A percentile compares a stretch with the other conserved stretches of the same genome.
Conservation (phyloP, 2,329 filamentous ascomycete species). For the Clarireedia paspali region DNA sequence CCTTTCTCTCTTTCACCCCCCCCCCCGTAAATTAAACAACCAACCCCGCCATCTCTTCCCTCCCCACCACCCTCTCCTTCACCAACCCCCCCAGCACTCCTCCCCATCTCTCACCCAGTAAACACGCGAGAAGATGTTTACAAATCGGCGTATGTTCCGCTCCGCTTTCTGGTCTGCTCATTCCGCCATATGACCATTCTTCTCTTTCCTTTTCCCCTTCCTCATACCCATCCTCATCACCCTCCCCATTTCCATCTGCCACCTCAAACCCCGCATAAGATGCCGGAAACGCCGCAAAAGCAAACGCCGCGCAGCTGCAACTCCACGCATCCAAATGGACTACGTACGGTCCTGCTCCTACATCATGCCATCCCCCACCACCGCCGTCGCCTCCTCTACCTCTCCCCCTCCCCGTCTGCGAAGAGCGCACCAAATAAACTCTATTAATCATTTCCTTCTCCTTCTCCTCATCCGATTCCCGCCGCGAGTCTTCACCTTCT, state of each 20-base stretch:
- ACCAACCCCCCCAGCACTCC: constrained; percentile 49
- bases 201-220: constrained; percentile 8
- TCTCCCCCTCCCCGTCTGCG: constrained; percentile 24
- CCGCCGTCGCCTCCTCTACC: rapidly evolving
- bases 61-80: constrained; percentile 44
- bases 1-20: background rate
- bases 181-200: constrained; percentile 41
- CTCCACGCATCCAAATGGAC: constrained; percentile 74
- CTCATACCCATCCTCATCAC: constrained; percentile 13
- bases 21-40: constrained; percentile 21
- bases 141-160: constrained; percentile 49
- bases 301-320: constrained; percentile 82
- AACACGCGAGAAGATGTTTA: constrained; percentile 83
- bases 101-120: constrained; percentile 61
- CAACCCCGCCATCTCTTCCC: constrained; percentile 68
- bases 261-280: background rate
- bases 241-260: constrained; percentile 11
- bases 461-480: too few relatives aligned
- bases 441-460: background rate
- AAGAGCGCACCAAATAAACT: constrained; percentile 22
- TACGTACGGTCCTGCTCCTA: constrained; percentile 45
- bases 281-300: constrained; percentile 58
- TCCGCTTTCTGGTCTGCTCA: constrained; percentile 25
- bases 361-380: constrained; percentile 12
- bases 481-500: background rate